Conservation (phyloP, 2,329 filamentous ascomycete species). For the Aspergillus sp. region DNA sequence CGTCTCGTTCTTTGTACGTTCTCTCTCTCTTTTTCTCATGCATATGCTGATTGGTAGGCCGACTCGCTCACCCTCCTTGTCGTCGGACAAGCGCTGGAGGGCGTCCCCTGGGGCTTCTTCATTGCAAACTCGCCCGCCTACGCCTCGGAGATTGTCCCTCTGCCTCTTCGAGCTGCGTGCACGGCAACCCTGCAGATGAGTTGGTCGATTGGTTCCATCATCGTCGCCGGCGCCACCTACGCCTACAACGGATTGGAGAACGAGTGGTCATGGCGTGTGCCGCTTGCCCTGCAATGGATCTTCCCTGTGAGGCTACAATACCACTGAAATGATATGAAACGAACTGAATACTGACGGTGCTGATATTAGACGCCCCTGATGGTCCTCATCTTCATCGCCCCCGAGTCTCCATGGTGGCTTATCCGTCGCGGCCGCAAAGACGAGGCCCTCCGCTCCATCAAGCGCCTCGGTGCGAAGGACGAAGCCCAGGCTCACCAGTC, state of each 20-base stretch:
- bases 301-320: conserved; percentile 25
- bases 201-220: conserved; percentile 31
- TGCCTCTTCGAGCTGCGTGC: conserved; percentile 25
- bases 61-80: conserved; percentile 45
- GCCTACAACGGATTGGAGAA: conserved; percentile 18
- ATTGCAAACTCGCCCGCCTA: conserved; percentile 32
- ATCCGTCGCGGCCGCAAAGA: conserved; percentile 27
- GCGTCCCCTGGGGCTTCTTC: conserved; percentile 33
- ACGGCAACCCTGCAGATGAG: conserved; percentile 31
- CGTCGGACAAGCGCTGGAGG: conserved; percentile 30
- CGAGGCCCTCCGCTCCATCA: conserved; percentile 25
- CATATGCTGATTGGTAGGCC: conserved; percentile 19
- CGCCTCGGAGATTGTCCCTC: conserved; percentile 28
- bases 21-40: no score
- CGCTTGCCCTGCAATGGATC: conserved; percentile 31
- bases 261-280: conserved; percentile 28
- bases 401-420: conserved; percentile 31
- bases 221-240: conserved; percentile 27
- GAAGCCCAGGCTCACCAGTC: conserved; percentile 20
- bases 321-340: no score
- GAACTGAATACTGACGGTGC: no score
- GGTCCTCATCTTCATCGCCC: conserved; percentile 27
- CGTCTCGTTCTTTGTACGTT: conserved; percentile 56
- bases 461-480: conserved; percentile 22
- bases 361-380: conserved; percentile 26